Percentiles rank a stretch among this genome's conserved stretches.
phyloP scores from a whole-genome alignment of 495 filamentous ascomycete genomes.

The Staphylotrichum longicolle region DNA sequence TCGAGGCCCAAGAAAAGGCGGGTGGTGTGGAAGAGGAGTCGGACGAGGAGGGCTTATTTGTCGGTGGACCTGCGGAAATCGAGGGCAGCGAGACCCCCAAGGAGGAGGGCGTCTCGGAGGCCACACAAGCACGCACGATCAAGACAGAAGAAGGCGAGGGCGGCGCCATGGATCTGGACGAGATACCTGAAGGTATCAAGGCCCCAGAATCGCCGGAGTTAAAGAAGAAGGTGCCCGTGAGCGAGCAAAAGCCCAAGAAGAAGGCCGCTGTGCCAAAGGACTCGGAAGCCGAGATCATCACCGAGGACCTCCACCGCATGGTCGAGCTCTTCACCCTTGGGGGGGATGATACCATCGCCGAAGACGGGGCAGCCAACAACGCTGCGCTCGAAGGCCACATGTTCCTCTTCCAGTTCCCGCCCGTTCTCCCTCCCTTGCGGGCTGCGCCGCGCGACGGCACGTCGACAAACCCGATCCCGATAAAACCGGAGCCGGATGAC shows the following conservation, averaged over 20 bases:
- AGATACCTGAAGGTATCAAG: conserved; percentile 37
- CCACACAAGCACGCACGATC: conserved; percentile 17
- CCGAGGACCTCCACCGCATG: conserved; percentile 34
- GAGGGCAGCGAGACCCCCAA: conserved; percentile 22
- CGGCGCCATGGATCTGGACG: conserved; percentile 37
- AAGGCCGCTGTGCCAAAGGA: conserved; percentile 34
- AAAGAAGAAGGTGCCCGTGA: conserved; percentile 30
- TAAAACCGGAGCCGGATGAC: conserved; percentile 36
- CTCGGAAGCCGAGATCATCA: conserved; percentile 35
- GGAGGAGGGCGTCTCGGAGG: conserved; percentile 37
- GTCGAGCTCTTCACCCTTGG: conserved; percentile 35
- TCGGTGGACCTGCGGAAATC: conserved; percentile 26
- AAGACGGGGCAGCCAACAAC: conserved; percentile 19
- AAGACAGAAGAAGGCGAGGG: conserved; percentile 37
- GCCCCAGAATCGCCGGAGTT: conserved; percentile 34
- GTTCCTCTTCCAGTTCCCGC: conserved; percentile 66
- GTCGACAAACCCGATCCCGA: conserved; percentile 14
- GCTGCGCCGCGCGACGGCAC: conserved; percentile 17
- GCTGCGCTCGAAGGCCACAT: conserved; percentile 47
- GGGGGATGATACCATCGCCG: conserved; percentile 22
- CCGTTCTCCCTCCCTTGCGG: conserved; percentile 54
- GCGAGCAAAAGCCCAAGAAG: conserved; percentile 33
- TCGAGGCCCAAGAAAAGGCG: conserved; percentile 38
- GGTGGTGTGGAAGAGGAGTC: conserved; percentile 40
- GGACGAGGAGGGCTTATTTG: conserved; percentile 43